Evolutionary conservation across 495 filamentous ascomycete genomes (phyloP).

Genomic region (Hypoxylon intermedium): DNA sequence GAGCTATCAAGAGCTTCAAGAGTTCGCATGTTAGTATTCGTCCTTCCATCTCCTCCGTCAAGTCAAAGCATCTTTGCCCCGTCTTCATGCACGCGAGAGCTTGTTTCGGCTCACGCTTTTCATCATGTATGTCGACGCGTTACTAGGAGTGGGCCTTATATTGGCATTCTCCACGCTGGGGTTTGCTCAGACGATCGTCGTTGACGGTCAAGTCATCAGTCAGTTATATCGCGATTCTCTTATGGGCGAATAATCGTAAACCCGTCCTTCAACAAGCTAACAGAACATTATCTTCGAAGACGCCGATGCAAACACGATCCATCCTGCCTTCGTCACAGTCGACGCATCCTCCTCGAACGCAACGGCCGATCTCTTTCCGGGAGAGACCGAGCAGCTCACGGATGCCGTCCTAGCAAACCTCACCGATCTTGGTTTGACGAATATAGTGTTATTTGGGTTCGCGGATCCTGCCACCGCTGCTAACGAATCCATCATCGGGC

Average conservation of each 20-base stretch:
- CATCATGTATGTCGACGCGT: constrained; percentile 27
- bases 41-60: constrained; percentile 1
- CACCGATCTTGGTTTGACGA: constrained; percentile 40
- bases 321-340: constrained; percentile 34
- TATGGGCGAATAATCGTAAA: neutral
- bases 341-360: constrained; percentile 40
- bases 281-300: constrained; percentile 21
- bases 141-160: constrained; percentile 22
- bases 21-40: constrained; percentile 2
- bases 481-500: constrained; percentile 30
- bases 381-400: constrained; percentile 55
- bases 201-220: constrained; percentile 37
- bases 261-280: constrained; percentile 21
- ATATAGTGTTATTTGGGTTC: constrained; percentile 41
- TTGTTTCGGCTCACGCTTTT: neutral
- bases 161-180: constrained; percentile 16
- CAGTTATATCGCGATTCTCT: constrained; percentile 31
- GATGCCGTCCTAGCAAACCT: constrained; percentile 48
- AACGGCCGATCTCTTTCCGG: constrained; percentile 45
- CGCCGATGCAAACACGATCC: constrained; percentile 35
- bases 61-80: neutral
- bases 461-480: constrained; percentile 27
- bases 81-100: neutral
- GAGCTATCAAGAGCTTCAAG: constrained; percentile 12
- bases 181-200: constrained; percentile 38